Percentiles rank a stretch among this genome's conserved stretches.
These are phyloP conservation scores for Sclerotinia minor DNA, from an alignment of 2,329 filamentous ascomycete species.

Conservation along the genomic window DNA sequence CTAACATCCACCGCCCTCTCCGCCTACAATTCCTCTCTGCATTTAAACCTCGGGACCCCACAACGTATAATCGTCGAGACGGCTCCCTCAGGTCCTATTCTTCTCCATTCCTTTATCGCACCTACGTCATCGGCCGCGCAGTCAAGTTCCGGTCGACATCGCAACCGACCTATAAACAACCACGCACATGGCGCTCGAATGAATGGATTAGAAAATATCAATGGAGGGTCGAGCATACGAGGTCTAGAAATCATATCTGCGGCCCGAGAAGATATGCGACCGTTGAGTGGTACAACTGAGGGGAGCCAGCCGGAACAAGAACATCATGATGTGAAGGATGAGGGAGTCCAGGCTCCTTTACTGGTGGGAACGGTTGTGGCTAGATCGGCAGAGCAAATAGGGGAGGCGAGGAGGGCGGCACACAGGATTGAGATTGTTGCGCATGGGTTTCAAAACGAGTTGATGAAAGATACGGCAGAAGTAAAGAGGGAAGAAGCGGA, in stretches of 20 bases:
- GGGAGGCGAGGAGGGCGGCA: slow-evolving; percentile 55
- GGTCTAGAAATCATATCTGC: slow-evolving; percentile 24
- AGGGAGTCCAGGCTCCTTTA: slow-evolving; percentile 45
- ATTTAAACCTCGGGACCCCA: slow-evolving; percentile 55
- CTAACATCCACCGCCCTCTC: slow-evolving; percentile 55
- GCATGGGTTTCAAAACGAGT: slow-evolving; percentile 55
- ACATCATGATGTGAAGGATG: slow-evolving; percentile 22
- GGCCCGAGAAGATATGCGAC: slow-evolving; percentile 35
- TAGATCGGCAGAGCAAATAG: slow-evolving; percentile 48
- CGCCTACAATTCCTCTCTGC: slow-evolving; percentile 53
- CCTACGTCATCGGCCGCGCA: slow-evolving; percentile 30
- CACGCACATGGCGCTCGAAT: not conserved
- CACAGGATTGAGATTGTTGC: slow-evolving; percentile 56
- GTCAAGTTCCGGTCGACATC: not conserved
- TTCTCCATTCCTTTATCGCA: slow-evolving; percentile 50
- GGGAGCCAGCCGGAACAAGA: slow-evolving; percentile 21
- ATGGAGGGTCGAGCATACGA: not conserved
- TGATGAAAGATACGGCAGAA: slow-evolving; percentile 40
- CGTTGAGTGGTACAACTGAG: slow-evolving; percentile 32
- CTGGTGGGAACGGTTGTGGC: slow-evolving; percentile 58
- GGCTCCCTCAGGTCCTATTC: slow-evolving; percentile 43
- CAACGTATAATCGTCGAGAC: slow-evolving; percentile 62
- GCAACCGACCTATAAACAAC: not conserved
- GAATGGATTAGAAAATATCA: slow-evolving; percentile 5
- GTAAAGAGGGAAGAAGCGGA: not conserved